Base-by-base conservation (phyloP, 148 eudicot genomes). In the Euryodendron excelsum region DNA sequence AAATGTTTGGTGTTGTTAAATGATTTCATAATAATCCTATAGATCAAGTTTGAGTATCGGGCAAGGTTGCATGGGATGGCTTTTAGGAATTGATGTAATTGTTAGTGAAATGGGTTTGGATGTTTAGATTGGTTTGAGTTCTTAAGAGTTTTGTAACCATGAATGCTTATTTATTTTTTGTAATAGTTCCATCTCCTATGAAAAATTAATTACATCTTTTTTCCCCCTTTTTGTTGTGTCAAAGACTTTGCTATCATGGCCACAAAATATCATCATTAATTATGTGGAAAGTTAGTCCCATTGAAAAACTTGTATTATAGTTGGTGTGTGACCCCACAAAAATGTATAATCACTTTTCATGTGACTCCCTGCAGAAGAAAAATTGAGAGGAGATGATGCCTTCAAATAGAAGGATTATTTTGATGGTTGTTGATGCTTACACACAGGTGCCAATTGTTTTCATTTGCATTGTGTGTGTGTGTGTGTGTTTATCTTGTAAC, bases 331-430 rank as follows among this genome's bases (percentile, higher is more conserved):
- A 66, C 64, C 12, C 28, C 11, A 3, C n/a, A 44, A 37, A 53
- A 48, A 18, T 67, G 66, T 62, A 21, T 27, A 50, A 44, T 47
- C 47, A 61, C 74, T 48, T 15, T 61, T 84, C 75, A 96, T 98
- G 95, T 88, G 72, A 76, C 90, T 31, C 87, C 89, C 99, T 64
- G 94, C 93, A 44, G 97, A 96, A 80, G 97, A 92, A 74, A 96
- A 96, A 87, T 80, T 85, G 20, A 89, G 92, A 64, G 99, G 85
- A 27, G 92, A 96, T 69, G 95, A 92, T 47, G 97, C 98, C 79
- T 96, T 91, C 80, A 89, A 64, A 75, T 80, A 72, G 70, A 93
- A 93, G 82, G 95, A 96, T 48, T 90, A 69, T 79, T 74, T 73
- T 50, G n/a, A 50, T 69, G 76, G 99, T 98, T 12, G 79, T 92